A percentile compares a stretch with the other conserved stretches of the same genome.
Conservation (phyloP, 192 early-diverging fungal species). For the Linnemannia schmuckeri region DNA sequence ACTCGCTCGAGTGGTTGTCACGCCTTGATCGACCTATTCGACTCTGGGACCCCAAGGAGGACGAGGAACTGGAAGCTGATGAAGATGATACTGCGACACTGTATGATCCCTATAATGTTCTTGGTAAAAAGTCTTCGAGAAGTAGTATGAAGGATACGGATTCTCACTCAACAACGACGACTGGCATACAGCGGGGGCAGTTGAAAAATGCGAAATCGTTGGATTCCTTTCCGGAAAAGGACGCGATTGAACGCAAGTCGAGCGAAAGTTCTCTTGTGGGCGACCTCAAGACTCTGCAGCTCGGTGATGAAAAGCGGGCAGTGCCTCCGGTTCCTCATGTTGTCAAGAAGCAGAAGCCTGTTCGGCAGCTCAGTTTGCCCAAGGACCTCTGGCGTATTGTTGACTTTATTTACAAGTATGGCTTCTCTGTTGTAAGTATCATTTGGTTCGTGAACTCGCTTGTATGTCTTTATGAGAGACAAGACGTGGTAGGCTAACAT, state of each 20-base stretch:
- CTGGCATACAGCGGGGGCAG: conserved; percentile 2
- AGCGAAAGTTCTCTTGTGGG: neutral
- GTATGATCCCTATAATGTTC: conserved; percentile 61
- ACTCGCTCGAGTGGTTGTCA: conserved; percentile 74
- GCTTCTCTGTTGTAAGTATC: conserved; percentile 70
- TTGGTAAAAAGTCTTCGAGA: conserved; percentile 61
- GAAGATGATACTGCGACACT: conserved; percentile 54
- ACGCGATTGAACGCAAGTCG: conserved; percentile 2
- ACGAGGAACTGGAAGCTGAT: conserved; percentile 33
- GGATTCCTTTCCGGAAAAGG: conserved; percentile 25
- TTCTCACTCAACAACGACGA: neutral
- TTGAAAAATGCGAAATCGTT: conserved; percentile 41
- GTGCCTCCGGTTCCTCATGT: neutral
- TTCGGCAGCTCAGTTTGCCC: conserved; percentile 62
- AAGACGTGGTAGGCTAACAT: too few relatives aligned
- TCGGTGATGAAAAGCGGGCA: neutral
- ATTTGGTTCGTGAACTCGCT: too few relatives aligned
- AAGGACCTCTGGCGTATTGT: conserved; percentile 80
- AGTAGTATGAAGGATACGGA: conserved; percentile 53
- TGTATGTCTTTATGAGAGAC: too few relatives aligned
- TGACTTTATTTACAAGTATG: conserved; percentile 78
- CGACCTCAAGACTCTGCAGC: neutral
- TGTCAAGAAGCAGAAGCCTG: conserved; percentile 28
- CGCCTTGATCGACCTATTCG: conserved; percentile 71
- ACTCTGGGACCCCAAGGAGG: conserved; percentile 61